phyloP scores from a whole-genome alignment of 1,284 basidiomycete genomes.

The Lentinula novae-zelandiae region DNA sequence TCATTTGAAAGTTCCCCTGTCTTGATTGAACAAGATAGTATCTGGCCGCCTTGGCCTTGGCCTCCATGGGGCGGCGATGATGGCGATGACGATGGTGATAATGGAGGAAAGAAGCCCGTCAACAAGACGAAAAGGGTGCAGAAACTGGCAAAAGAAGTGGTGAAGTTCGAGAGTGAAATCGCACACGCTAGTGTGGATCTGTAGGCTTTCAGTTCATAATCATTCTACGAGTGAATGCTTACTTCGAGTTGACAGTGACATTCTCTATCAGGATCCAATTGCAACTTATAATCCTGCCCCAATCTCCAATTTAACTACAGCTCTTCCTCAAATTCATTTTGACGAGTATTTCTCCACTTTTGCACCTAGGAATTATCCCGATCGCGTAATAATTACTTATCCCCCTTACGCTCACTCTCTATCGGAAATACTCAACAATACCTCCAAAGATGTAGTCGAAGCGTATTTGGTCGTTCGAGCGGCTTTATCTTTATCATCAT shows the following conservation, averaged over 20 bases:
- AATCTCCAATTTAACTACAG: slow-evolving; percentile 65
- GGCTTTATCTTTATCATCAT: slow-evolving; percentile 61
- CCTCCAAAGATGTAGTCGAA: slow-evolving; percentile 72
- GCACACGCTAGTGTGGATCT: slow-evolving; percentile 80
- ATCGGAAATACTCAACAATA: slow-evolving; percentile 66
- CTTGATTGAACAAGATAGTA: slow-evolving; percentile 24
- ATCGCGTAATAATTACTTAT: slow-evolving; percentile 77
- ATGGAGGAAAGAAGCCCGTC: slow-evolving; percentile 34
- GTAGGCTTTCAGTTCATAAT: slow-evolving; percentile 36
- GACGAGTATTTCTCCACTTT: slow-evolving; percentile 82
- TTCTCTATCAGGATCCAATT: slow-evolving; percentile 74
- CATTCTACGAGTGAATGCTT: background rate
- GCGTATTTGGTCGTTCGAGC: slow-evolving; percentile 81
- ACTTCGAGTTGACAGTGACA: slow-evolving; percentile 39
- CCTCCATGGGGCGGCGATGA: slow-evolving; percentile 72
- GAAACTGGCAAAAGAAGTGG: slow-evolving; percentile 69
- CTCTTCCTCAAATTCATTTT: slow-evolving; percentile 80
- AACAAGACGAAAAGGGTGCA: slow-evolving; percentile 48
- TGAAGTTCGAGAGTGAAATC: slow-evolving; percentile 80
- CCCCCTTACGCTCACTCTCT: slow-evolving; percentile 77
- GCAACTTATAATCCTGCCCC: slow-evolving; percentile 86
- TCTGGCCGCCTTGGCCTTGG: slow-evolving; percentile 87
- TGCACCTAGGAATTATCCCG: slow-evolving; percentile 75
- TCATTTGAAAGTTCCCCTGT: background rate
- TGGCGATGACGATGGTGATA: slow-evolving; percentile 51